Conservation (phyloP, 1,284 basidiomycete genomes). For the Rhodotorula sp. region DNA sequence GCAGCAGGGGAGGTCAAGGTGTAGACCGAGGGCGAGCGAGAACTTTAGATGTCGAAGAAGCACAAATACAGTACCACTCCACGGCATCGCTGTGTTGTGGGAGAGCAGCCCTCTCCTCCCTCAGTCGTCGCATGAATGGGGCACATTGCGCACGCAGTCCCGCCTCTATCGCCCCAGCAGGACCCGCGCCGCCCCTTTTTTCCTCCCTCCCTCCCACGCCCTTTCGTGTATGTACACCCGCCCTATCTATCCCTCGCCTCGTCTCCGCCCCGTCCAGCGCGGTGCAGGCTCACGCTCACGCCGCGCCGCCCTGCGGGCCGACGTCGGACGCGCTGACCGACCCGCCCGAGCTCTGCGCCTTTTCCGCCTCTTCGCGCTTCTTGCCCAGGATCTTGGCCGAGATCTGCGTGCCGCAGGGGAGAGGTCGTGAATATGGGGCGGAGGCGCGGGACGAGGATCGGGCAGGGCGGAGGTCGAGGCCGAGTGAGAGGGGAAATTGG, state of each 20-base stretch:
- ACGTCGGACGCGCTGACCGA: slow-evolving; percentile 7
- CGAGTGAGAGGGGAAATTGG: background rate
- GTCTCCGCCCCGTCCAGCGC: no score
- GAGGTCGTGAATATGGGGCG: background rate
- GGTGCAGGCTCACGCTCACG: background rate
- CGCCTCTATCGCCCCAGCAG: no score
- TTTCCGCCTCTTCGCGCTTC: slow-evolving; percentile 32
- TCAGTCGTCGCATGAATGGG: background rate
- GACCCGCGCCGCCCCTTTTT: no score
- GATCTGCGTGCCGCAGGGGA: slow-evolving; percentile 13
- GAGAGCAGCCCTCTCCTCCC: no score
- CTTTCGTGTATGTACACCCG: background rate
- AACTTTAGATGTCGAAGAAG: background rate
- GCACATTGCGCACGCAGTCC: background rate
- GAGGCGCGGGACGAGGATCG: background rate
- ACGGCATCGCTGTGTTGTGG: no score
- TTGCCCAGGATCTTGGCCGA: slow-evolving; percentile 36
- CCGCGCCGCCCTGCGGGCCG: background rate
- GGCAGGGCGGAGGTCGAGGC: no score
- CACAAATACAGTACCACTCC: background rate
- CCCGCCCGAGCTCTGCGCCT: slow-evolving; percentile 4
- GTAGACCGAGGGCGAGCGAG: background rate
- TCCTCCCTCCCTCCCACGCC: no score
- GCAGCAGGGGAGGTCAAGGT: background rate
- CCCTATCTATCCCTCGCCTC: no score